phyloP scores from a whole-genome alignment of 2,329 filamentous ascomycete species.

The Eutypella sp. region DNA sequence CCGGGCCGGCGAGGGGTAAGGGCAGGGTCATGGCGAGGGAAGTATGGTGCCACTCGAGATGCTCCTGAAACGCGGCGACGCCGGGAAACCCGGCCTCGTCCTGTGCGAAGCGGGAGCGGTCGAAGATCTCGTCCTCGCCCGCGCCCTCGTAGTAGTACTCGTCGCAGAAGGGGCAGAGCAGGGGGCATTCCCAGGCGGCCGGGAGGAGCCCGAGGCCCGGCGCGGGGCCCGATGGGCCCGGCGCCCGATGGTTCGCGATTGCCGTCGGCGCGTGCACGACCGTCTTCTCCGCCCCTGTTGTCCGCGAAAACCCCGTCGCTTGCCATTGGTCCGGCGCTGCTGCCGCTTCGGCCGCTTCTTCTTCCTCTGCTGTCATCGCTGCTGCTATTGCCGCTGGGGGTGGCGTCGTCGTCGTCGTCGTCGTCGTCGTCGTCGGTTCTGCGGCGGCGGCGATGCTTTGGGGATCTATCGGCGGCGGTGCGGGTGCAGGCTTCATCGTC shows the following conservation, averaged over 20 bases:
- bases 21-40: constrained; percentile 33
- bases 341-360: constrained; percentile 10
- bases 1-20: neutral
- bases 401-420: neutral
- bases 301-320: constrained; percentile 38
- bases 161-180: constrained; percentile 55
- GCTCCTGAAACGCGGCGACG: constrained; percentile 45
- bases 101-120: constrained; percentile 40
- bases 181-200: constrained; percentile 47
- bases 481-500: neutral
- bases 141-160: constrained; percentile 44
- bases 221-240: too few relatives aligned
- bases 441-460: too few relatives aligned
- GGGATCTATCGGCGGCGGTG: too few relatives aligned
- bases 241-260: constrained; percentile 53
- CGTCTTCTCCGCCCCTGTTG: constrained; percentile 40
- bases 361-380: constrained; percentile 5
- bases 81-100: constrained; percentile 45
- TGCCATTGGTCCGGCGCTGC: constrained; percentile 42
- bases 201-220: too few relatives aligned
- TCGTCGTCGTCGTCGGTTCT: neutral
- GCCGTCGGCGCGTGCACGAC: constrained; percentile 53
- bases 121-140: constrained; percentile 48
- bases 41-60: constrained; percentile 53
- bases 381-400: constrained; percentile 3